Base-by-base conservation (phyloP, 2,329 filamentous ascomycete genomes). In the Teratosphaeria nubilosa region DNA sequence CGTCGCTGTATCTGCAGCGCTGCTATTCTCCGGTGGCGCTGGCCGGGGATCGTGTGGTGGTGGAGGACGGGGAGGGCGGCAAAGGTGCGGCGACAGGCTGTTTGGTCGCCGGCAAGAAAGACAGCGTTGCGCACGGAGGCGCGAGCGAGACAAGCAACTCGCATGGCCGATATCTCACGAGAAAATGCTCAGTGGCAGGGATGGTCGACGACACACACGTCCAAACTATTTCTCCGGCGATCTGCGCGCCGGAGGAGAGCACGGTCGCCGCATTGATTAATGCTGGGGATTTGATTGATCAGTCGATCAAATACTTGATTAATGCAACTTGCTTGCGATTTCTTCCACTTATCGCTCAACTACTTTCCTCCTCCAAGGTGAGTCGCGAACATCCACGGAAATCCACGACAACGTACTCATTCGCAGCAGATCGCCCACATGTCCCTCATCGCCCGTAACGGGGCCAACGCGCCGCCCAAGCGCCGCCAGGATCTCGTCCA, bases 371-470 rank as follows among this genome's bases (percentile, higher is more conserved):
- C 20, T 7, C 24, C 37, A 56, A 56, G 37, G 37, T 51, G 13
- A 56, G 37, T 56, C 34, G 30, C 25, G 54, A 30, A 11, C 20
- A 51, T 27, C n/a, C 16, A 24, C 30, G 37, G n/a, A 32, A 5
- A 30, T 16, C 9, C 13, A 51, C 9, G 13, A 14, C 20, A 10
- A 20, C 54, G 55, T 53, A 57, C 55, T 58, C 37, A 55, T 31
- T 27, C 20, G 32, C 55, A 41, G 16, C 20, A 16, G 41, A 20
- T 22, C 41, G 16, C 16, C n/a, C 9, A 10, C 41, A 71, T 71
- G 69, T 70, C 69, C 51, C 66, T 71, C 24, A 58, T 70, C 52
- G 66, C 69, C 27, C 66, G 69, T 37, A 71, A 71, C 53, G 69
- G 68, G 32, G 68, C 68, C 37, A 70, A 71, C 54, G 68, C 59